Base-by-base conservation (phyloP, 2,329 filamentous ascomycete species). In the Ophiostoma australiae region DNA sequence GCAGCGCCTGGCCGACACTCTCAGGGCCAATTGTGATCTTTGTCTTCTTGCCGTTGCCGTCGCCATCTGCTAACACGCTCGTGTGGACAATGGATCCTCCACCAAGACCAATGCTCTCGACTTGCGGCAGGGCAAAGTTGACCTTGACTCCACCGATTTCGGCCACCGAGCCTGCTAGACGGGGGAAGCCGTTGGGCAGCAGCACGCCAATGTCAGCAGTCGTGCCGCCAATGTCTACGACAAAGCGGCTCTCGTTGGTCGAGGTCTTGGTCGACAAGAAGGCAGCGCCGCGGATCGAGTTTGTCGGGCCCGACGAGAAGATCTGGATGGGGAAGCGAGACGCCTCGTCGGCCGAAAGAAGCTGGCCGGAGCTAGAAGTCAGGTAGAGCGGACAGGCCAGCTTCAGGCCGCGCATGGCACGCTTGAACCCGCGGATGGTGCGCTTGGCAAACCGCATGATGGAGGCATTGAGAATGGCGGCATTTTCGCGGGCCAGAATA, bases 151-250 rank as follows among this genome's bases (percentile, higher is more conserved):
- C 88, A 0, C 85, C 85, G 2, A 90, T 79, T 48, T 88, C 84
- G 44, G 85, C 88, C 72, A 87, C 89, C 0, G 87, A 86, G 15
- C 87, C 85, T 66, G 87, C 84, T 76, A 89, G 86, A 39, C 87
- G 82, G 0, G 89, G 89, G 69, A 90, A 88, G 0, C 89, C 88
- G 69, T 85, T 89, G 0, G 84, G 82, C 10, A 88, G 81, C 4
- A 91, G 77, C 0, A 89, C 77, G 0, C 89, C 87, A 15, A 89
- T 85, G 74, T 90, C 88, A 0, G 87, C 85, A 0, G 88, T 90
- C 0, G 89, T 91, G 2, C 89, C 88, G 0, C 89, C 88, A 70
- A 90, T 86, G 75, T 90, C 88, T 1, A 90, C 84, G 0, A 90
- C 87, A 79, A 90, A 85, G 74, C 83, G 79, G 0, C 80, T 78